Base-by-base conservation (phyloP, 2,329 filamentous ascomycete genomes). In the Colletotrichum sp. region DNA sequence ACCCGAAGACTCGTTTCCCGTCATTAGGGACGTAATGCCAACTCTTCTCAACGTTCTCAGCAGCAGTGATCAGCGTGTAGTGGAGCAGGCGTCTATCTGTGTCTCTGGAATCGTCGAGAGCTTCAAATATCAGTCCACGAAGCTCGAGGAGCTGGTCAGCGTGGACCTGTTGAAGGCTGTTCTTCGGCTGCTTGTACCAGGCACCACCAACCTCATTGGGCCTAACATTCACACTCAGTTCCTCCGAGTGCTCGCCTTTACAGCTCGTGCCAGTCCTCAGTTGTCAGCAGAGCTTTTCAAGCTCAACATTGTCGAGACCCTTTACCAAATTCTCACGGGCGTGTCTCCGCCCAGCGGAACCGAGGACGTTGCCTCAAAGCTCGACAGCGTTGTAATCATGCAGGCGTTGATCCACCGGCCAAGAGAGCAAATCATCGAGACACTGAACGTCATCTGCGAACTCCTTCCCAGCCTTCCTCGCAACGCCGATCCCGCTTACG, bases 361-460 rank as follows among this genome's bases (percentile, higher is more conserved):
- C 2, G 93, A 96, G 44, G 93, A 96, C 83, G 91, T 95, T 73
- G 94, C 93, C 34, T 94, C 92, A 49, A 98, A 98, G 85, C 94
- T 99, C 78, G 96, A 99, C 85, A 98, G 96, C 82, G 96, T 99
- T 71, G 92, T 99, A 62, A 97, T 99, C 81, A 99, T 99, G 98
- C 97, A 99, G 86, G 96, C 98, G 49, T 89, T 99, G 78, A 98
- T 99, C 68, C 97, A 99, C 82, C 93, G 96, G 55, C 97, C 97
- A 8, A 93, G 96, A 72, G 98, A 99, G 79, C 97, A 99, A 85
- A 95, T 99, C 21, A 97, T 96, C 80, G 97, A 99, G 87, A 98
- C 98, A 2, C 90, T 99, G 78, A 99, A 99, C 83, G 96, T 99
- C 78, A 96, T 99, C 78, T 98, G 97, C 87, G 97, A 99, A 86